Base-by-base conservation (phyloP, 1,139 yeast species). In the Geotrichum bryndzae region DNA sequence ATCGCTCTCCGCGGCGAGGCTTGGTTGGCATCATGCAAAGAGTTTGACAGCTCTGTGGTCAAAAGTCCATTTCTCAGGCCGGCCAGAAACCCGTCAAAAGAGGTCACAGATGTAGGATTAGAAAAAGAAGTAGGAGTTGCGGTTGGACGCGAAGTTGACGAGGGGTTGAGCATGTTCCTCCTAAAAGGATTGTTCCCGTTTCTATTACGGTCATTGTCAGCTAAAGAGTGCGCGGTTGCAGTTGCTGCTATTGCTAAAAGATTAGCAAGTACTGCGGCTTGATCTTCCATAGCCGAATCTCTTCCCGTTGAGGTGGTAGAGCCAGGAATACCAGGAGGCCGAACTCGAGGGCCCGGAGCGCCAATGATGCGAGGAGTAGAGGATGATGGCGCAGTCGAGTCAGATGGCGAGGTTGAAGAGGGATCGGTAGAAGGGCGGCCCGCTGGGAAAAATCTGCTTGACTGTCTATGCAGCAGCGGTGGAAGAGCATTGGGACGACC, bases 181-280 rank as follows among this genome's bases (percentile, higher is more conserved):
- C 51, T 27, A 25, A 48, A 55, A 22, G 56, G 56, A 15, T 52
- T 52, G 7, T 52, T 33, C 22, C 51, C 41, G 31, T 38, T 53
- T 51, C 62, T 51, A 18, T 53, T 45, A 11, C 59, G 38, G 45
- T 71, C 72, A 13, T 65, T 61, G 23, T 64, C 82, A 54, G 79
- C 73, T 33, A 80, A 66, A 3, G 80, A 74, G 2, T 72, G 69
- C 0, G 81, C 81, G 0, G 83, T 79, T 6, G 81, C 79, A 0
- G 79, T 74, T 0, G 83, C 82, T 0, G 83, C 83, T 25, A 79
- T 71, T 18, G 80, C 81, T 53, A 80, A 66, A 22, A 80, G 66
- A 46, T 82, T 70, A 1, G 83, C 77, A 15, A 80, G 70, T 73
- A 79, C 74, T 13, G 76, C 74, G 0, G 80, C 75, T 61, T 80